Base-by-base conservation (phyloP, 1,284 basidiomycete genomes). In the Leccinum pseudoinsigne region DNA sequence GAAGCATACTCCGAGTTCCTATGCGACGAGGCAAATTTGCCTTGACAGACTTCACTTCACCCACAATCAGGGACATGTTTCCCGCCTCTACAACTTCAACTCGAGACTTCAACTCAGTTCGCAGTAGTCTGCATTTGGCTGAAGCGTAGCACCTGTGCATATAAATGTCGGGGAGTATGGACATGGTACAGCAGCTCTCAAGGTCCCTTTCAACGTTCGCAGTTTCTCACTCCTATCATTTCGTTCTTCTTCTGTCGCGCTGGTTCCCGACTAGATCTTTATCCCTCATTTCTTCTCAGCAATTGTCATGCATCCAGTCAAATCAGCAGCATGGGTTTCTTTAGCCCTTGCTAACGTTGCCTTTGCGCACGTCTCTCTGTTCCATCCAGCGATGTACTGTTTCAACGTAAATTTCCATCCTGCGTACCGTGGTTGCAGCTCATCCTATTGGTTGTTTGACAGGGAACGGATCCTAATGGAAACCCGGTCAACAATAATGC, bases 261-360 rank as follows among this genome's bases (percentile, higher is more conserved):
- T 61, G 61, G 60, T 66, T 60, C 62, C 14, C 36, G 58, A 60
- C 59, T 21, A 18, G 53, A 50, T 47, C 10, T 26, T 21, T 14
- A 7, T 47, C 45, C n/a, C 12, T 62, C 31, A 5, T 57, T 58
- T 40, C 11, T 11, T 57, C 21, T 9, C 1, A 59, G 9, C 31
- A 31, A 67, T 72, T 64, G 40, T 18, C 12, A 6, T 23, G 3
- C 60, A 12, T 58, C 5, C 58, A 28, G 38, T 50, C 47, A 50
- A 7, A 8, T 6, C 34, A 4, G 21, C 51, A 14, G 14, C 51
- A 55, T 68, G 63, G 70, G 34, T 38, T 23, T 56, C 59, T 51
- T 26, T 69, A 2, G 47, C 61, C 45, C 21, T 72, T 14, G 70
- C 58, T 53, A 26, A 60, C 53, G 56, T 68, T 12, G 61, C 53